Evolutionary conservation across 768 basidiomycete genomes (phyloP).

Genomic region (Strobilomyces confusus): DNA sequence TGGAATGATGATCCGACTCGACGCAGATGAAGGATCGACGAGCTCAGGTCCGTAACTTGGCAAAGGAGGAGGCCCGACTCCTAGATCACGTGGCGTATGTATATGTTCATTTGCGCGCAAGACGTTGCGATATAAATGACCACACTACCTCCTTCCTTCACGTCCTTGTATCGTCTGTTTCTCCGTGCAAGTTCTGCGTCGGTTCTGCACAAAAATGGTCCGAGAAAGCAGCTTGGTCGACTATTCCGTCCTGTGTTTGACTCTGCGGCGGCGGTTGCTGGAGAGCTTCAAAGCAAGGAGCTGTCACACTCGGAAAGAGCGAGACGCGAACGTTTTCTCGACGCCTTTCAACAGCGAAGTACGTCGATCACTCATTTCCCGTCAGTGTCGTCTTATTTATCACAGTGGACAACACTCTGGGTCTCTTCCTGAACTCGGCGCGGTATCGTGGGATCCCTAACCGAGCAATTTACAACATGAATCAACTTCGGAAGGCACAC

Average conservation of each 20-base stretch:
- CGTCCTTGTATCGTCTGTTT: slow-evolving; percentile 57
- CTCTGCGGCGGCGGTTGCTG: slow-evolving; percentile 41
- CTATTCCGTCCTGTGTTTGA: slow-evolving; percentile 57
- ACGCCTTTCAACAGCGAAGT: slow-evolving; percentile 57
- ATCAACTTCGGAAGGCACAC: slow-evolving; percentile 30
- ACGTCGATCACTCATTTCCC: slow-evolving; percentile 8
- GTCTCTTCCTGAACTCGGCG: slow-evolving; percentile 58
- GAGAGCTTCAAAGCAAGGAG: slow-evolving; percentile 35
- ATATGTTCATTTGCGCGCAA: neutral
- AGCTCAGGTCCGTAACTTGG: too few species aligned
- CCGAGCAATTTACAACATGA: slow-evolving; percentile 50
- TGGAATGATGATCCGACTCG: neutral
- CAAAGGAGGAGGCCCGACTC: too few species aligned
- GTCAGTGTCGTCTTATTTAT: slow-evolving; percentile 10
- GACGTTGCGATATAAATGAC: neutral
- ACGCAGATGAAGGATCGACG: slow-evolving; percentile 5
- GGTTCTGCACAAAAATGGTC: slow-evolving; percentile 48
- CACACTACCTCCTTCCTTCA: slow-evolving; percentile 38
- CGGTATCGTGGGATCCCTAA: slow-evolving; percentile 61
- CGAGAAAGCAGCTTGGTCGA: slow-evolving; percentile 41
- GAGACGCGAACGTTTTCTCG: slow-evolving; percentile 40
- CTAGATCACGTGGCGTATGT: too few species aligned
- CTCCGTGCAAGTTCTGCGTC: slow-evolving; percentile 54
- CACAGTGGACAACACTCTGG: slow-evolving; percentile 66
- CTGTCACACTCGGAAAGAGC: slow-evolving; percentile 27